Evolutionary conservation across 495 filamentous ascomycete species (phyloP), one percentile per base, ranked within the genome.

Genomic region (Talaromyces nanjingensis): DNA sequence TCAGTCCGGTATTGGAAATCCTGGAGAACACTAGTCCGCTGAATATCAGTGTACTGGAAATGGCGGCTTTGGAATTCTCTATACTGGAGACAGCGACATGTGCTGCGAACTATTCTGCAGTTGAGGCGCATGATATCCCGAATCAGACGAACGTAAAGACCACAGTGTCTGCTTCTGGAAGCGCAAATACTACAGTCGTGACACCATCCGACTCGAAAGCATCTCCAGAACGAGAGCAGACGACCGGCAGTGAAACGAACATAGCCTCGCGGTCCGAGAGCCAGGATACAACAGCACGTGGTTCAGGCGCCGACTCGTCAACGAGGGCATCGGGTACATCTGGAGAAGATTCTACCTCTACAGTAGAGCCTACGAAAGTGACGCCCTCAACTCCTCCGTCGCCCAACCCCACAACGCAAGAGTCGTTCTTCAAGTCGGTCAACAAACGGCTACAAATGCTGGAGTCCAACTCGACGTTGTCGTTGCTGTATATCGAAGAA

Each of bases 381-480:
- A 77, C 84, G 12, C 72, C 77, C 52, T 80, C 79, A 0, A 81
- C 85, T 53, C 83, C 88, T 0, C 77, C 87, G 12, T 72, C 83
- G 20, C 74, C 91, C 2, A 86, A 84, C 18, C 93, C 93, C 11
- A 92, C 91, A 0, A 93, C 91, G 4, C 94, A 98, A 76, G 94
- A 97, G 73, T 92, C 89, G 7, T 98, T 98, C 77, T 98, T 97
- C 83, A 98, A 98, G 74, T 91, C 91, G 6, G 87, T 98, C 4
- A 90, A 91, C 65, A 96, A 97, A 72, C 90, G 94, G 45, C 84
- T 98, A 6, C 89, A 92, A 68, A 84, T 89, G 65, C 87, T 98
- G 14, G 94, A 98, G 73, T 84, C 91, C 22, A 97, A 98, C 74
- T 91, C 91, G 6, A 94, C 92, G 2, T 80, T 98, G 29, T 96